Evolutionary conservation across 2,329 filamentous ascomycete genomes (phyloP).

Genomic region (Chaetomiaceae sp.): DNA sequence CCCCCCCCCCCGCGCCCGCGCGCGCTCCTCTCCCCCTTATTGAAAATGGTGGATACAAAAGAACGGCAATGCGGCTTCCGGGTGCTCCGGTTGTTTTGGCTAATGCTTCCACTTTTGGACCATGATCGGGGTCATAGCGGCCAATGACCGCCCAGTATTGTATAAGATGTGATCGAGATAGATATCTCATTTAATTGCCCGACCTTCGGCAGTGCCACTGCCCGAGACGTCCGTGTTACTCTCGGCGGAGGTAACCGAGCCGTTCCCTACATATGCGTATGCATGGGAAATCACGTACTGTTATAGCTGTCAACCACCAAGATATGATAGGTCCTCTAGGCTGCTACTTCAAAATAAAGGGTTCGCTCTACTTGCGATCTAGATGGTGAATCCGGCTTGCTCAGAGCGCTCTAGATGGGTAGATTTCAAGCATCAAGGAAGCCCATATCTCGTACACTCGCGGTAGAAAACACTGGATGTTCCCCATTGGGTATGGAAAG

Average conservation of each 20-base stretch:
- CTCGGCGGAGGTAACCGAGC: background rate
- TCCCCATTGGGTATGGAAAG: too few species aligned
- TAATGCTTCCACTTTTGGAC: constrained; percentile 11
- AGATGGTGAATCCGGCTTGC: too few species aligned
- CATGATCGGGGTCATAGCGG: constrained; percentile 1
- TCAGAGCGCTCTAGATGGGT: too few species aligned
- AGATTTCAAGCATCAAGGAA: too few species aligned
- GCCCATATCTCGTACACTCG: too few species aligned
- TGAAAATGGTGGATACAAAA: constrained; percentile 2
- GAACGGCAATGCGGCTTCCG: background rate
- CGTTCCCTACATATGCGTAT: background rate
- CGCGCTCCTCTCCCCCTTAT: background rate
- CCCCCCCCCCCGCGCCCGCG: too few species aligned
- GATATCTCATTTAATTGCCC: constrained; percentile 14
- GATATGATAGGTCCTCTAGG: too few species aligned
- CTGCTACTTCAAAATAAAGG: too few species aligned
- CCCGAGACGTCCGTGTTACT: background rate
- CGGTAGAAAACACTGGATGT: too few species aligned
- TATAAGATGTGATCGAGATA: constrained; percentile 13
- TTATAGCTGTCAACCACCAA: too few species aligned
- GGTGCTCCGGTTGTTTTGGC: constrained; percentile 20
- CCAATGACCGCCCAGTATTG: constrained; percentile 11
- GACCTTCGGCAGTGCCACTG: constrained; percentile 8
- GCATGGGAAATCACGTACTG: too few species aligned
- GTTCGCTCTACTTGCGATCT: too few species aligned